Percentiles rank a stretch among this genome's conserved stretches.
These are phyloP conservation scores for Coemansia sp. DNA, from an alignment of 192 early-diverging fungal genomes.

Conservation along the genomic window DNA sequence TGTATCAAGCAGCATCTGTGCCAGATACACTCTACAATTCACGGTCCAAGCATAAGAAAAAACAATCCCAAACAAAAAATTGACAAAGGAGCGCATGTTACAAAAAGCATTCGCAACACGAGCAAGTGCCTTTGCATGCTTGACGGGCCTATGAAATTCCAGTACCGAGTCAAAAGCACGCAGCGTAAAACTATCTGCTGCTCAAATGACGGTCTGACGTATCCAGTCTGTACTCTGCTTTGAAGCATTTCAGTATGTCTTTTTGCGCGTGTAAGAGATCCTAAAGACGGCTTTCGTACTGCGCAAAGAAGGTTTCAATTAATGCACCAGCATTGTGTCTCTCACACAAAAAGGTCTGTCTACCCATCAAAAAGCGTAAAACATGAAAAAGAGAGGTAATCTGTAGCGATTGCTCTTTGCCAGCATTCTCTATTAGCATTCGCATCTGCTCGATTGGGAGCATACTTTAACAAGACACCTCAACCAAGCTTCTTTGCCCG, in stretches of 20 bases:
- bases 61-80: not conserved
- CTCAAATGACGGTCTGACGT: not conserved
- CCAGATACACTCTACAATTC: not conserved
- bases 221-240: not conserved
- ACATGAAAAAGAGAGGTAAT: not conserved
- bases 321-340: not conserved
- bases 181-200: not conserved
- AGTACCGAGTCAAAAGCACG: not conserved
- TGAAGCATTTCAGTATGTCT: not conserved
- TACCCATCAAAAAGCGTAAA: not conserved
- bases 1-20: not conserved
- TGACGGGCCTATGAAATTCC: not conserved
- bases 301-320: conserved; percentile 3
- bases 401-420: not conserved
- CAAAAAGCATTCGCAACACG: conserved; percentile 1
- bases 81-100: not conserved
- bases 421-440: not conserved
- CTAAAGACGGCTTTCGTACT: not conserved
- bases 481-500: not conserved
- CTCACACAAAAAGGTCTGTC: conserved; percentile 3
- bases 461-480: not conserved
- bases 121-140: not conserved
- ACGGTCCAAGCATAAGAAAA: not conserved
- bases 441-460: not conserved
- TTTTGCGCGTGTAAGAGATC: not conserved